Conservation (phyloP, 2,329 filamentous ascomycete genomes). For the Clonostachys byssicola region DNA sequence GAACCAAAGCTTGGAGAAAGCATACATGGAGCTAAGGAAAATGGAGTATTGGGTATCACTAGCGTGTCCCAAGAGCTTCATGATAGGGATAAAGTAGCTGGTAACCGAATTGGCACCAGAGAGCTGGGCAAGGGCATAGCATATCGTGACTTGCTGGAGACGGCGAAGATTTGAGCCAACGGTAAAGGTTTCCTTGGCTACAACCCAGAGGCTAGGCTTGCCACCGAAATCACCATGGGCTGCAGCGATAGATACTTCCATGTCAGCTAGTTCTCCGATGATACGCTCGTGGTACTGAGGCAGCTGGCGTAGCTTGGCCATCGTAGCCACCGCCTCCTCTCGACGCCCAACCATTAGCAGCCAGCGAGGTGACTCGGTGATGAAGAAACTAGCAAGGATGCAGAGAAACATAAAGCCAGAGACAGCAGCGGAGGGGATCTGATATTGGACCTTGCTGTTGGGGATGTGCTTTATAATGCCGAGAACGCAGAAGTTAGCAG, state of each 20-base stretch:
- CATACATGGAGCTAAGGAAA: slow-evolving; percentile 35
- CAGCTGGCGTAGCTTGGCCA: slow-evolving; percentile 15
- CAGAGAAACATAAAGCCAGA: slow-evolving; percentile 14
- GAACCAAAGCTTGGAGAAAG: slow-evolving; percentile 34
- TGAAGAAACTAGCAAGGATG: slow-evolving; percentile 10
- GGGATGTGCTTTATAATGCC: slow-evolving; percentile 21
- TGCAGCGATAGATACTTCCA: slow-evolving; percentile 14
- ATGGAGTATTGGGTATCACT: slow-evolving; percentile 16
- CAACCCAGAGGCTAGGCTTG: background rate
- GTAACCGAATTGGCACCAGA: slow-evolving; percentile 38
- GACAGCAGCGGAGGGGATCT: slow-evolving; percentile 14
- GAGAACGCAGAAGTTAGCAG: slow-evolving; percentile 24
- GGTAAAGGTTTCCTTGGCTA: slow-evolving; percentile 26
- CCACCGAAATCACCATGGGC: background rate
- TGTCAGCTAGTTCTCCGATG: slow-evolving; percentile 16
- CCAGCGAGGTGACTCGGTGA: slow-evolving; percentile 1
- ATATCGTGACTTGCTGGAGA: slow-evolving; percentile 28
- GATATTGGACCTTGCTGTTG: slow-evolving; percentile 15
- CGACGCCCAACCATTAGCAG: slow-evolving; percentile 1
- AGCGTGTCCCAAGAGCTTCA: slow-evolving; percentile 26
- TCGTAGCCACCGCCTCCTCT: slow-evolving; percentile 1
- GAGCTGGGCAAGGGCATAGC: slow-evolving; percentile 33
- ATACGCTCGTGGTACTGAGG: slow-evolving; percentile 7
- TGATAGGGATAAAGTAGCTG: slow-evolving; percentile 34
- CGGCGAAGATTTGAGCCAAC: slow-evolving; percentile 30